Evolutionary conservation across 1,284 basidiomycete genomes (phyloP).

Genomic region (Sanghuangporus weigelae): DNA sequence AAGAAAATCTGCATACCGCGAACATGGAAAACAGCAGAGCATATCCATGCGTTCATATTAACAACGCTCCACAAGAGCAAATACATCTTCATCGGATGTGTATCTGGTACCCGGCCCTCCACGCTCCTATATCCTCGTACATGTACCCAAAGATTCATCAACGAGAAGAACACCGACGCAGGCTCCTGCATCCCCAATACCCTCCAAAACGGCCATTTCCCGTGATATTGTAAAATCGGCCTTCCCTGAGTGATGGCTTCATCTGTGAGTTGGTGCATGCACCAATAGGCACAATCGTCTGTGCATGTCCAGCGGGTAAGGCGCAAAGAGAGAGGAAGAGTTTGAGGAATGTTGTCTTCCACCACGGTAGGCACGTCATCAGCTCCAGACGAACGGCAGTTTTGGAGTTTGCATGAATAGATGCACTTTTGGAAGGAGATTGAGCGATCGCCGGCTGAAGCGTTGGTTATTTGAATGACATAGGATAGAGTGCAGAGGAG

Average conservation of each 20-base stretch:
- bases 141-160: constrained; percentile 80
- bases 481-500: neutral
- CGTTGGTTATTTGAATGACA: constrained; percentile 12
- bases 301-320: constrained; percentile 72
- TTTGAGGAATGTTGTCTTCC: constrained; percentile 21
- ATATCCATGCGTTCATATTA: constrained; percentile 90
- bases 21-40: constrained; percentile 90
- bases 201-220: constrained; percentile 96
- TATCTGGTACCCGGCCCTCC: constrained; percentile 40
- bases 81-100: constrained; percentile 68
- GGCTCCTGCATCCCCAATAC: constrained; percentile 90
- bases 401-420: constrained; percentile 29
- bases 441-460: constrained; percentile 58
- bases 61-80: constrained; percentile 67
- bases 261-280: constrained; percentile 81
- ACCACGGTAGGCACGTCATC: constrained; percentile 21
- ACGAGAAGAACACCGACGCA: constrained; percentile 84
- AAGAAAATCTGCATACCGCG: too few species aligned
- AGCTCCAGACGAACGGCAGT: constrained; percentile 15
- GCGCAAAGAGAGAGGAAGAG: constrained; percentile 43
- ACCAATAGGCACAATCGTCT: constrained; percentile 87
- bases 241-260: constrained; percentile 35
- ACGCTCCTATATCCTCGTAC: constrained; percentile 50
- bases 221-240: constrained; percentile 77
- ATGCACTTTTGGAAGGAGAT: constrained; percentile 51